Evolutionary conservation across 208 protist species (phyloP).

Genomic region (Wallacemonas collosoma): DNA sequence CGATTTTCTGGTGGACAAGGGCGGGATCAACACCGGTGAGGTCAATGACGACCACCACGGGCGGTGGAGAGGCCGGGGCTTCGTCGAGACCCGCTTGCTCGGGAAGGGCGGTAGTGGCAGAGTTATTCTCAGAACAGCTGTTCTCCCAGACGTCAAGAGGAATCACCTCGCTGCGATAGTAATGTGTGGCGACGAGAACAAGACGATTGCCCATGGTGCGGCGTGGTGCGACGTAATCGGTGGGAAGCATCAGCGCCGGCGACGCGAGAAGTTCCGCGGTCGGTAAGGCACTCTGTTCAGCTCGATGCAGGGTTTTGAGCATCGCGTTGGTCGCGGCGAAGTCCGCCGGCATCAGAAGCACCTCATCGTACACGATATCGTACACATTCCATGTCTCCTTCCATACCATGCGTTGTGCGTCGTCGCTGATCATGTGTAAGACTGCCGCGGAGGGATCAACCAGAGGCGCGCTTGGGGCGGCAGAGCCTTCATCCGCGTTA

Average conservation of each 20-base stretch:
- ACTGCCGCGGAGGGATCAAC: not conserved
- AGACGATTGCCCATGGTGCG: slow-evolving; percentile 26
- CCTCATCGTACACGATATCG: slow-evolving; percentile 83
- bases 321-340: slow-evolving; percentile 19
- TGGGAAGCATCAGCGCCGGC: not conserved
- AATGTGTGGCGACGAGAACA: slow-evolving; percentile 64
- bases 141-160: slow-evolving; percentile 1
- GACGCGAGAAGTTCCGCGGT: not conserved
- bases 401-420: slow-evolving; percentile 46
- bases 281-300: slow-evolving; percentile 11
- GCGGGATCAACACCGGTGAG: slow-evolving; percentile 34
- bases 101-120: not conserved
- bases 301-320: not conserved
- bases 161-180: slow-evolving; percentile 29
- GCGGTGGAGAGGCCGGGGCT: not conserved
- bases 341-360: slow-evolving; percentile 52
- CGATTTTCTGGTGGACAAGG: slow-evolving; percentile 37
- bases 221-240: slow-evolving; percentile 38
- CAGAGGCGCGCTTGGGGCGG: not conserved
- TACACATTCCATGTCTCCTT: slow-evolving; percentile 89
- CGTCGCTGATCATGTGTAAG: slow-evolving; percentile 4
- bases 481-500: not conserved
- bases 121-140: not conserved
- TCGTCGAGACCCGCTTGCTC: too few species aligned
- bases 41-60: slow-evolving; percentile 59